Percentiles rank a stretch among this genome's conserved stretches.
phyloP scores from a whole-genome alignment of 306 rosid genomes.

The Dalbergia cochinchinensis region DNA sequence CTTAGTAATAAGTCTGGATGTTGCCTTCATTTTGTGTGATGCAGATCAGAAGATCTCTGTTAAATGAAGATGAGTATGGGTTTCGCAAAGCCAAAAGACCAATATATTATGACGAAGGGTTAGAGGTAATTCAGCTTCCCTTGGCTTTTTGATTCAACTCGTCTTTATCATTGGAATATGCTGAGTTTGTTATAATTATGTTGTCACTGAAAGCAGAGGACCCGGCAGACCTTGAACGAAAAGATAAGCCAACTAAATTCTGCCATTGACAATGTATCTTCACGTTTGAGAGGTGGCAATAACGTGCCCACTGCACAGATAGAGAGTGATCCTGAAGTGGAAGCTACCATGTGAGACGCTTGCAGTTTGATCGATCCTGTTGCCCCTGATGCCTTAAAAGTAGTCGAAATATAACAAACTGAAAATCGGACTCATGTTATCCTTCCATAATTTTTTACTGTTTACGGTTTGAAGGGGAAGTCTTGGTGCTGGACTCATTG shows the following conservation, averaged over 20 bases:
- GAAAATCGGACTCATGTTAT: conserved; percentile 38
- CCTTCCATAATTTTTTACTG: neutral
- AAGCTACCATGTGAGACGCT: conserved; percentile 69
- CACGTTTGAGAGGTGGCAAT: conserved; percentile 92
- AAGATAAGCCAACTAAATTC: conserved; percentile 91
- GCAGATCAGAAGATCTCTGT: conserved; percentile 87
- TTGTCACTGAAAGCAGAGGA: conserved; percentile 64
- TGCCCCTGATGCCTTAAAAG: conserved; percentile 38
- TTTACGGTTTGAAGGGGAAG: conserved; percentile 30
- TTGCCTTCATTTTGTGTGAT: conserved; percentile 40
- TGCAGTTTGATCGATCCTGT: conserved; percentile 5
- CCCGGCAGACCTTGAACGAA: conserved; percentile 80
- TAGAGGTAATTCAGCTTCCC: conserved; percentile 67
- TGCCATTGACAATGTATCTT: conserved; percentile 94
- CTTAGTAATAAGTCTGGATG: conserved; percentile 30
- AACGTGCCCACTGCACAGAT: conserved; percentile 60
- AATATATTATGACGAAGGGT: conserved; percentile 88
- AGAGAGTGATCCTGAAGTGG: conserved; percentile 81
- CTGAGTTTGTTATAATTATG: conserved; percentile 13
- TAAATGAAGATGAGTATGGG: conserved; percentile 89
- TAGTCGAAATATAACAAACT: conserved; percentile 26
- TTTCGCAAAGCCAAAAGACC: conserved; percentile 88
- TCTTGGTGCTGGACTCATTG: conserved; percentile 28
- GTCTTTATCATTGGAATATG: conserved; percentile 28
- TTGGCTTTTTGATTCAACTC: conserved; percentile 28